Evolutionary conservation across 1,284 basidiomycete genomes (phyloP).

Genomic region (Heimioporus punctisporus): DNA sequence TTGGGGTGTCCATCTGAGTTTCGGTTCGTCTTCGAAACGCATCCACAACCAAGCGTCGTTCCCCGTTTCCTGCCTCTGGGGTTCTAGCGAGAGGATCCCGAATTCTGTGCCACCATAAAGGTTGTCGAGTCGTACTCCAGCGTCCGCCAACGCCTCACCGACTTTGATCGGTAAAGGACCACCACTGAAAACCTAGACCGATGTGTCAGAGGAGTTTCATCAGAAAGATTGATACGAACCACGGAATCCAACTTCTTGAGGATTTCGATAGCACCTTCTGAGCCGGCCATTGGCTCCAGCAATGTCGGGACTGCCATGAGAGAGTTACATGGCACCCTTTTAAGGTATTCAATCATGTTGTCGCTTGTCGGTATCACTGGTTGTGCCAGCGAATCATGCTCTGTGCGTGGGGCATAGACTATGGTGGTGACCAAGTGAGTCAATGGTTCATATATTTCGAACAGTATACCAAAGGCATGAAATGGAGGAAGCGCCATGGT

Average conservation of each 20-base stretch:
- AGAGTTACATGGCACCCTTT: background rate
- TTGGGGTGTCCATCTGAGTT: conserved; percentile 30
- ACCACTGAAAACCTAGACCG: conserved; percentile 16
- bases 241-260: conserved; percentile 16
- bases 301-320: conserved; percentile 25
- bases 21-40: conserved; percentile 14
- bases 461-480: background rate
- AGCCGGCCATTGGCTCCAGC: conserved; percentile 19
- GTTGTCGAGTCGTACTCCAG: conserved; percentile 17
- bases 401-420: background rate
- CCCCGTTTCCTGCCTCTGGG: conserved; percentile 7
- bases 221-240: conserved; percentile 13
- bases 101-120: conserved; percentile 32
- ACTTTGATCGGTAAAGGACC: conserved; percentile 24
- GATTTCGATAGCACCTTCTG: conserved; percentile 4
- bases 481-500: background rate
- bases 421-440: background rate
- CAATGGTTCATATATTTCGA: background rate
- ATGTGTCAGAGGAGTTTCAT: background rate
- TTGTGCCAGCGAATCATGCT: conserved; percentile 1
- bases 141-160: conserved; percentile 19
- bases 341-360: conserved; percentile 13
- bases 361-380: conserved; percentile 21
- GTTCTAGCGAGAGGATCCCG: conserved; percentile 7
- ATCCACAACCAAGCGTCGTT: conserved; percentile 37